Conservation (phyloP, 148 eudicot genomes). For the Vaccinium corymbosum region DNA sequence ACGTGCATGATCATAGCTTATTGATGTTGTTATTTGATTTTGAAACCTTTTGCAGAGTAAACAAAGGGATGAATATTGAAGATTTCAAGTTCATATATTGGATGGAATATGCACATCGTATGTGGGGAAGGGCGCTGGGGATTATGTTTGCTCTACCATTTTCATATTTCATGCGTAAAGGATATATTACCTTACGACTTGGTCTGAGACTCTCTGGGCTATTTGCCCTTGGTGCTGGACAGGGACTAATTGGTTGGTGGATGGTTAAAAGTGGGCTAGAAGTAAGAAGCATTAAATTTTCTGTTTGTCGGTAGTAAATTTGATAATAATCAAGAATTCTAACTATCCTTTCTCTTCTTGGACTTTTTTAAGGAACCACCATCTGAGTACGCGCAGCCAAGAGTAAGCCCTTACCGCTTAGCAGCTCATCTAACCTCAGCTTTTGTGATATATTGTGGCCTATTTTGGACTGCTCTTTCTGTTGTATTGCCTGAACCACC, state of each 20-base stretch:
- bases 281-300: conserved; percentile 34
- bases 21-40: neutral
- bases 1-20: neutral
- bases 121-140: conserved; percentile 99
- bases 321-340: neutral
- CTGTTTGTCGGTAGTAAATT: neutral
- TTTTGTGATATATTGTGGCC: conserved; percentile 79
- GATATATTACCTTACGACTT: conserved; percentile 76
- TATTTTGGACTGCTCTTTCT: conserved; percentile 93
- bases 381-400: conserved; percentile 79
- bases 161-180: conserved; percentile 84
- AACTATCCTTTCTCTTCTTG: neutral
- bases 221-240: conserved; percentile 94
- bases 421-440: conserved; percentile 98
- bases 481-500: conserved; percentile 99
- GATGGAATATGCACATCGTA: conserved; percentile 99
- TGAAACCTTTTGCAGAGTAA: conserved; percentile 42
- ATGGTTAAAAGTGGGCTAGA: conserved; percentile 99
- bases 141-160: conserved; percentile 96
- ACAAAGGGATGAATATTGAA: conserved; percentile 86
- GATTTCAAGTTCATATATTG: conserved; percentile 96
- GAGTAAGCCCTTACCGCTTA: conserved; percentile 95
- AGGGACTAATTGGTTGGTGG: conserved; percentile 99
- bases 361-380: conserved; percentile 57
- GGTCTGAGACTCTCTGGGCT: conserved; percentile 78